Evolutionary conservation across 495 filamentous ascomycete species (phyloP), one percentile per base, ranked within the genome.

Genomic region (Aspergillus conjunctus): DNA sequence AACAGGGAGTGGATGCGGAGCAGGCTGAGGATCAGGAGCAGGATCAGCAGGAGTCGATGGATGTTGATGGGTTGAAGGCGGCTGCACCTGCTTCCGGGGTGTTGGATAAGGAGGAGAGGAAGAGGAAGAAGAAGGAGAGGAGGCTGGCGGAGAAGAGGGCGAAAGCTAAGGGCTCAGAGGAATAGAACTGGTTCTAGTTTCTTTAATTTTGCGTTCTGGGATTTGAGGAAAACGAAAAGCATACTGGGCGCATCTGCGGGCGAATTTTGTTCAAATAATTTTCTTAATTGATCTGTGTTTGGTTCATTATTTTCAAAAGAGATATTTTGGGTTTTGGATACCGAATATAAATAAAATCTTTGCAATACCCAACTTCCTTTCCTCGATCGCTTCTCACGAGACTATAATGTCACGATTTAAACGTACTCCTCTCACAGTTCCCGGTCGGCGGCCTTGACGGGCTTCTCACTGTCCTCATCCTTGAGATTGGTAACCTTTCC

Each of bases 361-460:
- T 48, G 44, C 18, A 22, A 48, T 48, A 21, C 10, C 44, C 6
- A 48, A 48, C 3, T 18, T 10, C 18, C 18, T 10, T 48, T 48
- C 37, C 12, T 5, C 45, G n/a, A 37, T 50, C 11, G 9, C 44
- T 22, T 21, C 37, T 11, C 11, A 41, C 15, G 11, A 41, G 11
- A 4, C 0, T 14, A 9, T 11, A 5, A 41, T 41, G 11, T 14
- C 7, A 41, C 2, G 0, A 4, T n/a, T 50, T 51, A 56, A 61
- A 8, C 8, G 11, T 32, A 59, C 44, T 31, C 31, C 7, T 7
- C 58, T 71, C 76, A 87, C 63, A 87, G 72, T 71, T 87, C 83
- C 64, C 85, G 79, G 65, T 85, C 85, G 37, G 78, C 75, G 39
- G 83, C 83, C 68, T 83, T 84, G 59, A 80, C 64, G 17, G 82